Base-by-base conservation (phyloP, 257 asterid species). In the Linaria vulgaris region DNA sequence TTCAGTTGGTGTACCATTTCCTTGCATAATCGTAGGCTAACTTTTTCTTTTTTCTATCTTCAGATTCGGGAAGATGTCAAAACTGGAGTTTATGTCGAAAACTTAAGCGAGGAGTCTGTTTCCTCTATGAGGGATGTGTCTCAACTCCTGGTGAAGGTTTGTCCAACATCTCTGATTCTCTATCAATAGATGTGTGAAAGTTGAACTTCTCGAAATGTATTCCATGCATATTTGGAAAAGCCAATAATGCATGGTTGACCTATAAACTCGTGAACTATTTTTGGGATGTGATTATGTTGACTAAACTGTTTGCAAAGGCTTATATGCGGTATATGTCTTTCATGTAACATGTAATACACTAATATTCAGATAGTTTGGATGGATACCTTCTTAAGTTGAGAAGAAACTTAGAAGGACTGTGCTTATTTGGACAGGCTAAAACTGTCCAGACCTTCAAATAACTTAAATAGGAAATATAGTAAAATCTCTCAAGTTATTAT, bases 61-160 rank as follows among this genome's bases (percentile, higher is more conserved):
- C 82, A 94, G 99, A 85, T 94, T 15, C 78, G 99, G 61, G 99
- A 94, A 80, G 99, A 94, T 72, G 94, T 84, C 22, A 90, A 83
- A 73, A 77, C 83, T 67, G 99, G 99, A 77, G 90, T 94, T 23
- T 94, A 94, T 76, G 96, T 94, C 12, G 99, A 94, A 46, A 85
- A 90, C 79, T 75, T 94, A 77, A 83, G 95, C 41, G 99, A 94
- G 80, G 96, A 87, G 74, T 84, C 83, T 80, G 99, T 87, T 34
- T 79, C 86, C 58, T 83, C 99, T 47, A 94, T 84, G 92, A 83
- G 81, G 81, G 96, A 94, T 68, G 94, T 87, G 24, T 82, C 83
- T 12, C 89, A 85, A 72, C 96, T 94, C 74, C 79, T 94, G 66
- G 77, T 84, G 59, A 94, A 94, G 97, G 98, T 91, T 69, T 64